Percentiles rank a stretch among this genome's conserved stretches.
Evolutionary conservation across 352 stramenopile genomes (phyloP).

Genomic region (Phytophthora fragariaefolia): DNA sequence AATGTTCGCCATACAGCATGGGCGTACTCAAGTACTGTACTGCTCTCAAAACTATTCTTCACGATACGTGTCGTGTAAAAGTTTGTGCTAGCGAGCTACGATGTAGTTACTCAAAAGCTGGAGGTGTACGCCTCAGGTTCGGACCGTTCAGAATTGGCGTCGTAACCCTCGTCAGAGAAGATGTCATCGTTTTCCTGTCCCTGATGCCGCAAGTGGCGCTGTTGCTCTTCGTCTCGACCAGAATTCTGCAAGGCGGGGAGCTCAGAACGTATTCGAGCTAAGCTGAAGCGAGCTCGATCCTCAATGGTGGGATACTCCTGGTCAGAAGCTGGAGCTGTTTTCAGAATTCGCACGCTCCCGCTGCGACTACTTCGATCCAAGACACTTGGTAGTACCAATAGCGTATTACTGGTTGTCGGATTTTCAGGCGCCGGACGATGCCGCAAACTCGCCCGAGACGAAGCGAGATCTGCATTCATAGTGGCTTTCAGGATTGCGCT

Average conservation of each 20-base stretch:
- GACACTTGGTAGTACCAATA: conserved; percentile 33
- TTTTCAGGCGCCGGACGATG: conserved; percentile 14
- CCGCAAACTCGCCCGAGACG: conserved; percentile 4
- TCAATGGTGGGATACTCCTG: conserved; percentile 11
- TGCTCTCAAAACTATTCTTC: conserved; percentile 16
- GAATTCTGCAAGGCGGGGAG: conserved; percentile 32
- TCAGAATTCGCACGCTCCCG: conserved; percentile 19
- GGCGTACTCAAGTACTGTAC: no score
- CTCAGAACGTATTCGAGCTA: conserved; percentile 34
- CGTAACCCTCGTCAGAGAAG: conserved; percentile 21
- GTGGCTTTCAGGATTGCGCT: conserved; percentile 30
- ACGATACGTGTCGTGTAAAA: conserved; percentile 5
- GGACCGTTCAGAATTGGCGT: conserved; percentile 34
- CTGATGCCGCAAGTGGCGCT: conserved; percentile 2
- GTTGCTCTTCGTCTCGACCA: conserved; percentile 24
- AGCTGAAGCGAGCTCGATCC: conserved; percentile 21
- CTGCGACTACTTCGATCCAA: conserved; percentile 13
- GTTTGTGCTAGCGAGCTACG: conserved; percentile 4
- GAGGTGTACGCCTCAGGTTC: conserved; percentile 42
- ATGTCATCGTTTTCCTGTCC: conserved; percentile 36
- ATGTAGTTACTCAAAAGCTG: conserved; percentile 27
- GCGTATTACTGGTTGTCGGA: conserved; percentile 1
- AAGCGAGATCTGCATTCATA: conserved; percentile 6
- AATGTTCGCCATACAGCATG: no score
- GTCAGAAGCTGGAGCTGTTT: conserved; percentile 30